These are phyloP conservation scores for Solanum etuberosum DNA, from an alignment of 257 asterid genomes.

Conservation along the genomic window DNA sequence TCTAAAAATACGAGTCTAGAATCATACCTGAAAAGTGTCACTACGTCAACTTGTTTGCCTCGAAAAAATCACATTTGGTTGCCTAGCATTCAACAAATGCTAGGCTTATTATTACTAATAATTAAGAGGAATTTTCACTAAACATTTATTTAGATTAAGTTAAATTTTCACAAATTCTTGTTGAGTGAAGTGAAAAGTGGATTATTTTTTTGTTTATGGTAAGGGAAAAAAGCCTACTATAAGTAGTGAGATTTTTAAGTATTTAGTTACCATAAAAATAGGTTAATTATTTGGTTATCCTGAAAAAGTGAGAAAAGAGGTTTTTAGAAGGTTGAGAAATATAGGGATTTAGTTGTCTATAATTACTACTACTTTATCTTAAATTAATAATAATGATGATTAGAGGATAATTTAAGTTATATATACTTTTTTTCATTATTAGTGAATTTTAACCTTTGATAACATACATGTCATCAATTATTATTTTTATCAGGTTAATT, in stretches of 20 bases:
- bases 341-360: not conserved
- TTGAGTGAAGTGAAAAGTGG: not conserved
- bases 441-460: not conserved
- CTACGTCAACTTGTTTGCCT: slow-evolving; percentile 16
- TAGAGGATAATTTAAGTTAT: not conserved
- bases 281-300: not conserved
- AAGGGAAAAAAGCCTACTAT: not conserved
- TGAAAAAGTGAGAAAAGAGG: not conserved
- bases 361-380: not conserved
- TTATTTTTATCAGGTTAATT: not conserved
- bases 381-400: not conserved
- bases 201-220: not conserved
- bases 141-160: not conserved
- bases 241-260: not conserved
- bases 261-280: not conserved
- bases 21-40: not conserved
- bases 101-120: slow-evolving; percentile 4
- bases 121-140: not conserved
- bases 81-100: slow-evolving; percentile 60
- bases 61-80: slow-evolving; percentile 42
- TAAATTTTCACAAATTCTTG: not conserved
- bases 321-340: not conserved
- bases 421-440: not conserved
- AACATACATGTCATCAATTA: not conserved
- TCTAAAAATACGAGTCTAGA: not conserved